Base-by-base conservation (phyloP, 106 monocot species). In the Allium sativum region DNA sequence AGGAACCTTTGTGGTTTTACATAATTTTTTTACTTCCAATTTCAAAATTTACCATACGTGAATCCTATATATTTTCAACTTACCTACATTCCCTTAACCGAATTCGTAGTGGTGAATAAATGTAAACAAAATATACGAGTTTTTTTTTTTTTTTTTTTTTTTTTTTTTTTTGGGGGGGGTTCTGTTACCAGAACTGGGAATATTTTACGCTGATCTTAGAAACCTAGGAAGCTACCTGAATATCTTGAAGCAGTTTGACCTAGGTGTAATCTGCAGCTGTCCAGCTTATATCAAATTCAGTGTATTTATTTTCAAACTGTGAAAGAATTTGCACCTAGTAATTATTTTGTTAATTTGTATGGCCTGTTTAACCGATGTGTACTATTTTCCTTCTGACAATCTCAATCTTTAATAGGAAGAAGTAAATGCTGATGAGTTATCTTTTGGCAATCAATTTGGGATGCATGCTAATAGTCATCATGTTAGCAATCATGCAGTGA, bases 391-490 rank as follows among this genome's bases (percentile, higher is more conserved):
- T 31, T 31, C 56, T 51, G n/a, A 41, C 46, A 47, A 48, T 60
- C 50, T 12, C 60, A 44, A 58, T 75, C 7, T 22, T 65, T 7
- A 48, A 51, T 47, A 82, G 82, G 77, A 78, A 57, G 82, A 82
- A 67, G 73, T 78, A 50, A 68, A 63, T 58, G 74, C 73, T 67
- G 78, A 78, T 64, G 70, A 78, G 21, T 60, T 82, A 40, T 68
- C 82, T 18, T 82, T 82, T 74, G 77, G 68, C 17, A 60, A 47
- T 48, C 77, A 74, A 48, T 78, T 62, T 60, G 77, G 68, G 15
- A 12, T 77, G 3, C 62, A 77, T 59, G 43, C 64, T 64, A 77
- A 58, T 45, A 67, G 65, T 14, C 72, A 77, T 47, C 77, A 70
- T 63, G 42, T 68, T 66, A 68, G 54, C 40, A 70, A 69, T 55